These are phyloP conservation scores for Kondoa subrosea DNA, from an alignment of 768 basidiomycete genomes.

Conservation along the genomic window DNA sequence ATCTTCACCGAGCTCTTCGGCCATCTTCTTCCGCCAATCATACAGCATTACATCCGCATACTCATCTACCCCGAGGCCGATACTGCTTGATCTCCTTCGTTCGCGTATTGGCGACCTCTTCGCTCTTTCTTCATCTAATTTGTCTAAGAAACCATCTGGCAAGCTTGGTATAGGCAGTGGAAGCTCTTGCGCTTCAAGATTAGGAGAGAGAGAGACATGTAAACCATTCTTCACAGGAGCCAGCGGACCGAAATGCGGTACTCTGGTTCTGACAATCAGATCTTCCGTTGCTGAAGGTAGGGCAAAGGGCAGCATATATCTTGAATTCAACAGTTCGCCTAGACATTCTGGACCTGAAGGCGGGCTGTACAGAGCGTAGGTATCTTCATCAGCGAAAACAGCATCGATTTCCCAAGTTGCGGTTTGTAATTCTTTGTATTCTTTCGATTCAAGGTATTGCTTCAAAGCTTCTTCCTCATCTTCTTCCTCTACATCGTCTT, in stretches of 20 bases:
- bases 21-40: slow-evolving; percentile 2
- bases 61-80: slow-evolving; percentile 33
- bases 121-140: slow-evolving; percentile 17
- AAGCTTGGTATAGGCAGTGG: slow-evolving; percentile 17
- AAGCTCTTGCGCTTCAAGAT: not conserved
- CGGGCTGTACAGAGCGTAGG: slow-evolving; percentile 60
- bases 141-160: slow-evolving; percentile 24
- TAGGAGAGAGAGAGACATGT: not conserved
- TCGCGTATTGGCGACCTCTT: not conserved
- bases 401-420: slow-evolving; percentile 42
- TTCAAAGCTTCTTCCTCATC: slow-evolving; percentile 7
- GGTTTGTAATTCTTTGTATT: slow-evolving; percentile 45
- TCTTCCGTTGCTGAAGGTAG: slow-evolving; percentile 9
- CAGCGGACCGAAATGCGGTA: slow-evolving; percentile 8
- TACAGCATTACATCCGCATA: slow-evolving; percentile 29
- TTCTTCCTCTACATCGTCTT: slow-evolving; percentile 8
- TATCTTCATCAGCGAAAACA: slow-evolving; percentile 21
- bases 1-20: not conserved
- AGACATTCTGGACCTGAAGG: slow-evolving; percentile 59
- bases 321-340: slow-evolving; percentile 79
- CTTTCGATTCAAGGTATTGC: slow-evolving; percentile 5
- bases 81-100: slow-evolving; percentile 28
- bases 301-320: slow-evolving; percentile 47
- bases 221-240: not conserved
- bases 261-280: not conserved